Conservation (phyloP, 2,329 filamentous ascomycete genomes). For the Paecilomyces sp. region DNA sequence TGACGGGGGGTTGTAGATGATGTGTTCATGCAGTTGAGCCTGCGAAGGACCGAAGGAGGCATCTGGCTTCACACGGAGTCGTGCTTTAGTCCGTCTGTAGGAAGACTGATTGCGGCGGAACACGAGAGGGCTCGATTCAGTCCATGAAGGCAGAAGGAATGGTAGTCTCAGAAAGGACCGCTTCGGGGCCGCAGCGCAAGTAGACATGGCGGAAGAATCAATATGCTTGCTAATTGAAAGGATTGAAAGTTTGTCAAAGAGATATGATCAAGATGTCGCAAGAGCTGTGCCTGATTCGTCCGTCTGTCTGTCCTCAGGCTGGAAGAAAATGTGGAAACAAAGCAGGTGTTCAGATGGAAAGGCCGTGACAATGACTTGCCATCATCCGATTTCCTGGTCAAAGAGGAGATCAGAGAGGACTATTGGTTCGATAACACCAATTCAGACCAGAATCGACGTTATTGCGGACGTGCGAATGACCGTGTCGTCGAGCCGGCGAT, state of each 20-base stretch:
- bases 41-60: constrained; percentile 38
- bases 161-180: constrained; percentile 29
- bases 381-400: background rate
- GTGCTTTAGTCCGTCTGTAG: constrained; percentile 44
- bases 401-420: background rate
- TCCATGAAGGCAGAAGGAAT: constrained; percentile 33
- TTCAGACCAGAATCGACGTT: background rate
- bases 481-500: background rate
- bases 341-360: constrained; percentile 16
- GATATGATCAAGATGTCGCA: background rate
- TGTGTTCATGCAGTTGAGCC: constrained; percentile 41
- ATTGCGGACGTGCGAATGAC: background rate
- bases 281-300: background rate
- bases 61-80: constrained; percentile 46
- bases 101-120: constrained; percentile 42
- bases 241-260: background rate
- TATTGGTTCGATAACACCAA: background rate
- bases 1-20: constrained; percentile 61
- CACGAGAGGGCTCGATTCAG: constrained; percentile 22
- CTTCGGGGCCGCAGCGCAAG: constrained; percentile 14
- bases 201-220: background rate
- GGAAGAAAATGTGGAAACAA: constrained; percentile 13
- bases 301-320: no score
- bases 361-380: constrained; percentile 1
- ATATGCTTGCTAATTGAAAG: background rate